Evolutionary conservation across 495 filamentous ascomycete genomes (phyloP), one percentile per base, ranked within the genome.

Genomic region (Astrothelium subdiscretum): DNA sequence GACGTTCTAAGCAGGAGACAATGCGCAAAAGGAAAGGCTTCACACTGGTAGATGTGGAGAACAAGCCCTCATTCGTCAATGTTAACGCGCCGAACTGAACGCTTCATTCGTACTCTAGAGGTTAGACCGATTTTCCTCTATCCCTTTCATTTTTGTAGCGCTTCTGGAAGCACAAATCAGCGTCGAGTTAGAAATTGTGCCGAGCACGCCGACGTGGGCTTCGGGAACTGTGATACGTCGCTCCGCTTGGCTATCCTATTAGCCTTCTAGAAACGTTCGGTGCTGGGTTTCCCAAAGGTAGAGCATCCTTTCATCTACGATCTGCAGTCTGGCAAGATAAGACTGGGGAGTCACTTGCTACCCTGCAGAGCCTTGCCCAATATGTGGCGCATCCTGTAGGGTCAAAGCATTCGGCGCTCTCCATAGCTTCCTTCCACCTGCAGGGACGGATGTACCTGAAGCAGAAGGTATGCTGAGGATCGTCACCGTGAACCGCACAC

Each of bases 391-490:
- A 54, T 54, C 24, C 48, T 54, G 48, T 54, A 20, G 48, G 48
- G 48, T 54, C 48, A 54, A 54, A 54, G 48, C 48, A 26, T 54
- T 8, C 48, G 48, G 48, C 48, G 48, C 20, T 48, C 12, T 29
- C 24, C 48, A 27, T 54, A 20, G 48, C 48, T 54, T 54, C 48
- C 48, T 54, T 54, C 48, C 48, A 24, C 11, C 48, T 54, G 48
- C 48, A 54, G 48, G 48, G 48, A 27, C 48, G 48, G 48, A 29
- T 29, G 48, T 8, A 24, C 48, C 48, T 54, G 48, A 54, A 27
- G 48, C 24, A 54, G 48, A 54, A 54, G 48, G 48, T 54, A 54
- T 54, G 22, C 20, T 54, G 48, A 29, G 48, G 48, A 54, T 54
- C 48, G 48, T 54, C 48, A 26, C 24, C 0, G 26, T 15, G 48